Percentiles rank a stretch among this genome's conserved stretches.
Conservation (phyloP, 192 early-diverging fungal species). For the Backusella sp. region DNA sequence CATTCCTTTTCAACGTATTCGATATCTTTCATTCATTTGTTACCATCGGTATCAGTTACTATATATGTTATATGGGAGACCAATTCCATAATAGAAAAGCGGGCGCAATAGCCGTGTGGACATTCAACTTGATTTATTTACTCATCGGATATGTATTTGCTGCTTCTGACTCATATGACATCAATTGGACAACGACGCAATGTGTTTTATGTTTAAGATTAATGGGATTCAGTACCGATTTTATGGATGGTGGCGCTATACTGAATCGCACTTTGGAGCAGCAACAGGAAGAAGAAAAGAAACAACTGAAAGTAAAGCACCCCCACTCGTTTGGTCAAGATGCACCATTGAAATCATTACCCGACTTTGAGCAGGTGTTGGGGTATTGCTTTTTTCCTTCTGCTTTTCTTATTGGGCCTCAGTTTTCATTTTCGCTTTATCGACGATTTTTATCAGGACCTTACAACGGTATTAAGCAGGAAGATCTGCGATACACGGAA, state of each 20-base stretch:
- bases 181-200: constrained; percentile 62
- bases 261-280: not conserved
- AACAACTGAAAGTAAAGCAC: not conserved
- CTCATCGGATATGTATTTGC: constrained; percentile 44
- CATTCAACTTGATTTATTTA: constrained; percentile 52
- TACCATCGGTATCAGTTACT: constrained; percentile 44
- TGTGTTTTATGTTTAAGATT: constrained; percentile 60
- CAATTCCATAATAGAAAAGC: constrained; percentile 30
- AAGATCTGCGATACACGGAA: constrained; percentile 8
- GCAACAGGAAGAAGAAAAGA: not conserved
- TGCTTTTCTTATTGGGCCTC: constrained; percentile 59
- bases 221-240: constrained; percentile 63
- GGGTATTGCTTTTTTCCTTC: constrained; percentile 57
- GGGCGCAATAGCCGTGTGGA: constrained; percentile 37
- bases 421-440: constrained; percentile 62
- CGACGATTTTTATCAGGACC: constrained; percentile 8
- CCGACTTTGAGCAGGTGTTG: constrained; percentile 43
- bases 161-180: constrained; percentile 52
- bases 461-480: not conserved
- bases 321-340: constrained; percentile 49
- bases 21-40: constrained; percentile 50
- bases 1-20: constrained; percentile 47
- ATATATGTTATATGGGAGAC: constrained; percentile 35
- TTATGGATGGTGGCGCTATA: constrained; percentile 41
- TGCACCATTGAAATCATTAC: constrained; percentile 42